Evolutionary conservation across 192 early-diverging fungal genomes (phyloP), one percentile per base, ranked within the genome.

Genomic region (Rhizophagus clarus): DNA sequence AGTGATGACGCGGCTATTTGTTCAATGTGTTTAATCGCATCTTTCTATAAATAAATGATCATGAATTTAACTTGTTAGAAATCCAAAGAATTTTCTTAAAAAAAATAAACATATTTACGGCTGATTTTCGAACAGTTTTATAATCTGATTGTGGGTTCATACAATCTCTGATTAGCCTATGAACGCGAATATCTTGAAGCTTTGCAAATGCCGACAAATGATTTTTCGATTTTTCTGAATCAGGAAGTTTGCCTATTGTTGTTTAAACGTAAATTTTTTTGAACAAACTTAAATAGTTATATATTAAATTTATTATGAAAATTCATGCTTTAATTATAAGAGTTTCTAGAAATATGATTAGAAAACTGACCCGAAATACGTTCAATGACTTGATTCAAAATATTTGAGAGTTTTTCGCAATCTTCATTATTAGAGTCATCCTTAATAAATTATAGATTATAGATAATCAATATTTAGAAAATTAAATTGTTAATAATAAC

Each of bases 81-180:
- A 22, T 17, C 49, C 37, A 74, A 22, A 17, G 61, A 34, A 6
- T 40, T 40, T 4, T 37, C 5, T n/a, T 68, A 31, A 26, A 22
- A 42, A 49, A 14, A 26, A 47, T 29, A 24, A 60, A 61, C 22
- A 51, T 74, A 81, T 15, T 8, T 77, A 93, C 92, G 12, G 76
- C 80, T 62, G 90, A 85, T 77, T 93, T 94, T 61, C 90, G 83
- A 31, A 97, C 88, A 15, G 90, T 76, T 80, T 94, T 94, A 74
- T 92, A 89, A 72, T 93, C 91, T 40, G 88, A 87, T 17, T 83
- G 80, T 26, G 90, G 89, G 76, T 92, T 87, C 93, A 96, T 95
- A 8, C 92, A 88, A 32, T 86, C 85, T n/a, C 88, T 85, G 61
- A 97, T 83, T 0, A 92, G 85, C 82, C 89, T 85, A 74, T 93